Conservation (phyloP, 768 basidiomycete genomes). For the Lentinula edodes region DNA sequence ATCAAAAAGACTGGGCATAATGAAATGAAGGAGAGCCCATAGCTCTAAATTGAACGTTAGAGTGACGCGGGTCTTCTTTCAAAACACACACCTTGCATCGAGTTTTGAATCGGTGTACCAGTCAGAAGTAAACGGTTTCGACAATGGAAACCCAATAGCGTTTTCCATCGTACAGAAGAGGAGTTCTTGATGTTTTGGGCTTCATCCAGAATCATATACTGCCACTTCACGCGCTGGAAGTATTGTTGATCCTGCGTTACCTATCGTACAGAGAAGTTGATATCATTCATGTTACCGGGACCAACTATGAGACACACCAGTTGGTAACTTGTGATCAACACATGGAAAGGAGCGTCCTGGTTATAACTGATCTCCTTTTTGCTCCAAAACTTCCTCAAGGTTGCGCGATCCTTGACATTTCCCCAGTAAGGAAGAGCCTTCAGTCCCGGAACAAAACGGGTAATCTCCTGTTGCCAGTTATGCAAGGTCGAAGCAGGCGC, state of each 20-base stretch:
- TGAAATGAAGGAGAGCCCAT: slow-evolving; percentile 98
- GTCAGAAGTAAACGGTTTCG: slow-evolving; percentile 92
- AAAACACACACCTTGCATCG: slow-evolving; percentile 82
- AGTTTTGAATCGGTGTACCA: slow-evolving; percentile 98
- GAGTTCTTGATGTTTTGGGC: slow-evolving; percentile 99
- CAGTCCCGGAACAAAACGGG: slow-evolving; percentile 88
- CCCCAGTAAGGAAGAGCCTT: slow-evolving; percentile 99
- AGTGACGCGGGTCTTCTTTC: slow-evolving; percentile 6
- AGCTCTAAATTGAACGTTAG: slow-evolving; percentile 52
- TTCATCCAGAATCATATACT: slow-evolving; percentile 99
- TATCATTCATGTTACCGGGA: background rate
- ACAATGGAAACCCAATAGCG: slow-evolving; percentile 90
- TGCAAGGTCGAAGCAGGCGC: slow-evolving; percentile 96
- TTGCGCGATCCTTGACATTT: slow-evolving; percentile 91
- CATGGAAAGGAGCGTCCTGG: slow-evolving; percentile 92
- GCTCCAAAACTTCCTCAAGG: slow-evolving; percentile 95
- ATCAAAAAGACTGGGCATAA: slow-evolving; percentile 99
- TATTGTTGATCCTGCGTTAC: slow-evolving; percentile 97
- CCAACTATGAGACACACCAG: slow-evolving; percentile 45
- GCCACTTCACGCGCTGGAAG: slow-evolving; percentile 97
- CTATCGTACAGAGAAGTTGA: slow-evolving; percentile 28
- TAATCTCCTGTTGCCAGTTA: slow-evolving; percentile 99
- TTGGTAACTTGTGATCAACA: slow-evolving; percentile 96
- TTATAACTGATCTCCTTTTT: slow-evolving; percentile 95
- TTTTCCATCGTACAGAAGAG: slow-evolving; percentile 94